Base-by-base conservation (phyloP, 2,329 filamentous ascomycete species). In the Chalaropsis ovoidea region DNA sequence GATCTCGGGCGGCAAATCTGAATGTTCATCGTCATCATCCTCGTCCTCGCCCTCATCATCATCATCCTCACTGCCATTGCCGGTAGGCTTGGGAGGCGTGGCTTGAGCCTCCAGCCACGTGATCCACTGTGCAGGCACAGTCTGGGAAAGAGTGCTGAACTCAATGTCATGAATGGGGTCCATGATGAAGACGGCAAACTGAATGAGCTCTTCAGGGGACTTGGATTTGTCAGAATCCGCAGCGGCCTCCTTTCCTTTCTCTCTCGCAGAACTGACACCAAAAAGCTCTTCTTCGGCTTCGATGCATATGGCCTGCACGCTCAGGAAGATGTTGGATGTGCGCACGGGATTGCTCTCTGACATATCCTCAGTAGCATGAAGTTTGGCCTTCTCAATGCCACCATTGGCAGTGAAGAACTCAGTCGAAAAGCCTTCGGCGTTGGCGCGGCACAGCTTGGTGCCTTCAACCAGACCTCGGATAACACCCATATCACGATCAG, bases 91-190 rank as follows among this genome's bases (percentile, higher is more conserved):
- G 10, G 41, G 52, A 1, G 42, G 58, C 1, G 60, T 49, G 1
- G 81, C 78, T 2, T 87, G 81, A 11, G 89, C 87, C 73, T 99
- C 93, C 6, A 99, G 82, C 94, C 94, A 99, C 68, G 86, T 83
- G 62, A 90, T 83, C 94, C 94, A 99, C 72, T 87, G 86, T 49
- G 85, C 82, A 0, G 94, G 94, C 61, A 97, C 80, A 8, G 85
- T 75, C 77, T 99, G 94, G 67, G 89, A 92, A 71, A 96, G 75
- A 1, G 90, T 84, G 70, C 86, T 82, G 79, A 94, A 97, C 67
- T 87, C 86, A 70, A 99, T 95, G 67, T 88, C 86, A 75, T 99
- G 94, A 43, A 96, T 85, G 1, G 94, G 93, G 72, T 99, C 94
- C 71, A 89, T 80, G 27, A 94, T 82, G 72, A 90, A 91, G 66